A percentile compares a stretch with the other conserved stretches of the same genome.
Evolutionary conservation across 2,329 filamentous ascomycete species (phyloP).

Genomic region (Aspergillus ibericus): DNA sequence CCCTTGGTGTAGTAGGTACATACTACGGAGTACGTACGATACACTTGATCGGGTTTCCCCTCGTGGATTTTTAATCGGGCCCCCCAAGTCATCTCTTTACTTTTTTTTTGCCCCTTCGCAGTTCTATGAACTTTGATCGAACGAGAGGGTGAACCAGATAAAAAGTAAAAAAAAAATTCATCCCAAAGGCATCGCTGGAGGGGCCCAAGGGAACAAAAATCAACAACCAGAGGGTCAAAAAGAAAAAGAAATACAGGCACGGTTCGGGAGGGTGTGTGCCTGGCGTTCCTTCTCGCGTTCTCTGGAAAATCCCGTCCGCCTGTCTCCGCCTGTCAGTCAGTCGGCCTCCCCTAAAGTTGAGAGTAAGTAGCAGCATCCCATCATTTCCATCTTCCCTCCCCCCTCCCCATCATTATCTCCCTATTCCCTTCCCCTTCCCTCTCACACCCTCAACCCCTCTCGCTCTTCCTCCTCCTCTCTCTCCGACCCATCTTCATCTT

Average conservation of each 20-base stretch:
- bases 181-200: neutral
- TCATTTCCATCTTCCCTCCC: slow-evolving; percentile 30
- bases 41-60: slow-evolving; percentile 14
- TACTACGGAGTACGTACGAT: slow-evolving; percentile 9
- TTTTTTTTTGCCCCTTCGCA: slow-evolving; percentile 1
- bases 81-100: slow-evolving; percentile 4
- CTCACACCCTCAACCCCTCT: slow-evolving; percentile 23
- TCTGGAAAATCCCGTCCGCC: slow-evolving; percentile 23
- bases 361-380: slow-evolving; percentile 16
- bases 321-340: slow-evolving; percentile 23
- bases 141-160: neutral
- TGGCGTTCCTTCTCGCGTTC: slow-evolving; percentile 18
- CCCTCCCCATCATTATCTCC: slow-evolving; percentile 31
- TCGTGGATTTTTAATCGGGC: slow-evolving; percentile 17
- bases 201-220: neutral
- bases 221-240: neutral
- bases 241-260: neutral
- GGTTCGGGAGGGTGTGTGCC: slow-evolving; percentile 8
- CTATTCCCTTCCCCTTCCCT: slow-evolving; percentile 23
- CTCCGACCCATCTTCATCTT: slow-evolving; percentile 21
- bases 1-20: slow-evolving; percentile 2
- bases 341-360: slow-evolving; percentile 18
- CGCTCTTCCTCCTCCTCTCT: slow-evolving; percentile 27
- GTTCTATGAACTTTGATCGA: neutral
- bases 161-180: neutral